Conservation (phyloP, 2,329 filamentous ascomycete species). For the Rosellinia necatrix region DNA sequence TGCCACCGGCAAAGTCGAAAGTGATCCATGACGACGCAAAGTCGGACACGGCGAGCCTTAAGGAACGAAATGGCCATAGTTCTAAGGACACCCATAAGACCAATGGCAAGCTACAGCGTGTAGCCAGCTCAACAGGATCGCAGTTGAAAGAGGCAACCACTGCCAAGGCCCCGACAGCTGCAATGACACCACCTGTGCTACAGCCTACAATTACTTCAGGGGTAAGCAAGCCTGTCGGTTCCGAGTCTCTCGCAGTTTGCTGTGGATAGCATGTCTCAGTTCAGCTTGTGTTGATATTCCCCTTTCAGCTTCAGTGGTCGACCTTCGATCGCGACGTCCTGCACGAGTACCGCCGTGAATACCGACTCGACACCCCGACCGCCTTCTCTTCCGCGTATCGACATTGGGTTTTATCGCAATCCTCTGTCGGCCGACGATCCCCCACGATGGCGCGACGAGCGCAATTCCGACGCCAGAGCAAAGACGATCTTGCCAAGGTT, state of each 20-base stretch:
- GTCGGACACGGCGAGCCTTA: constrained; percentile 42
- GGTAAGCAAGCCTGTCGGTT: constrained; percentile 30
- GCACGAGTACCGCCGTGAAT: constrained; percentile 75
- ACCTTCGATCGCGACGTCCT: constrained; percentile 70
- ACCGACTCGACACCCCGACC: constrained; percentile 71
- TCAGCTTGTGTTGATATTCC: constrained; percentile 21
- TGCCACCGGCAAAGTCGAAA: constrained; percentile 41
- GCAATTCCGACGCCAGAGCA: constrained; percentile 68
- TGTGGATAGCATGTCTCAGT: constrained; percentile 11
- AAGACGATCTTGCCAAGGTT: constrained; percentile 71
- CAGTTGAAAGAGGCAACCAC: constrained; percentile 50
- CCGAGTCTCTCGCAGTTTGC: not conserved
- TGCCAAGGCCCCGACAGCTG: constrained; percentile 39
- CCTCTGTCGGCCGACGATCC: constrained; percentile 70
- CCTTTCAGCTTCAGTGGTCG: constrained; percentile 65
- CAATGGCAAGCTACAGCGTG: constrained; percentile 60
- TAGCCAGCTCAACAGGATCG: constrained; percentile 56
- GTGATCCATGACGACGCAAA: constrained; percentile 42
- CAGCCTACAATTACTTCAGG: constrained; percentile 35
- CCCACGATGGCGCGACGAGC: constrained; percentile 75
- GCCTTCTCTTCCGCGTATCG: constrained; percentile 70
- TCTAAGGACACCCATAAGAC: constrained; percentile 43
- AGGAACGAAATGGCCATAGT: constrained; percentile 40
- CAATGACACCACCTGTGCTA: constrained; percentile 26
- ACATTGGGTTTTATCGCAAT: constrained; percentile 63